These are phyloP conservation scores for Pyropia haitanensis DNA, from an alignment of 23 red algal species.

Conservation along the genomic window DNA sequence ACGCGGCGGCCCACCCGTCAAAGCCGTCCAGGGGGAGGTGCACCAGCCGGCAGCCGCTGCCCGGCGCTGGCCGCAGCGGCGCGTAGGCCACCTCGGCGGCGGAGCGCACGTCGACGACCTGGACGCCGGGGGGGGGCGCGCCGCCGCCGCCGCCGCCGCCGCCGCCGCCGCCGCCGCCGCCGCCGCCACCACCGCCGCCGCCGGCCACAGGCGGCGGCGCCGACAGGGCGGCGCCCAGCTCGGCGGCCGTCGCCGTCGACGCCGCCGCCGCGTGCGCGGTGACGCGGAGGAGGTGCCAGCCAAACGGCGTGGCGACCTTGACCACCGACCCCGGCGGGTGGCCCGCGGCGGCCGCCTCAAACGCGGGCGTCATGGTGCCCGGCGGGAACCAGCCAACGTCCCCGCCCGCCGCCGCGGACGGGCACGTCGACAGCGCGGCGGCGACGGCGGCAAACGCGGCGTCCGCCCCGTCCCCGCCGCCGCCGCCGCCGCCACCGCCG, in stretches of 20 bases:
- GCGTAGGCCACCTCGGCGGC: slow-evolving; percentile 43
- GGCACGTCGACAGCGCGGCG: slow-evolving; percentile 38
- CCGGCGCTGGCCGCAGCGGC: slow-evolving; percentile 3
- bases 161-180: too few relatives aligned
- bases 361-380: slow-evolving; percentile 73
- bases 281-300: slow-evolving; percentile 91
- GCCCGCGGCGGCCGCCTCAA: slow-evolving; percentile 67
- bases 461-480: slow-evolving; percentile 17
- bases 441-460: slow-evolving; percentile 47
- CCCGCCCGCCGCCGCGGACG: slow-evolving; percentile 58
- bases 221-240: slow-evolving; percentile 38
- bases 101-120: slow-evolving; percentile 70
- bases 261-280: slow-evolving; percentile 50
- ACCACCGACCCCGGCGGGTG: slow-evolving; percentile 33
- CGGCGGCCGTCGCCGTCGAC: slow-evolving; percentile 48
- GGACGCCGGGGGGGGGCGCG: not conserved
- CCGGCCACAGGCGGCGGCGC: too few relatives aligned
- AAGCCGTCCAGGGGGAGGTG: slow-evolving; percentile 65
- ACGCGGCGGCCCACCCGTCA: slow-evolving; percentile 35
- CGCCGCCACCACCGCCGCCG: too few relatives aligned
- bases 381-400: slow-evolving; percentile 93
- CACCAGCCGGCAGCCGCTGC: slow-evolving; percentile 8
- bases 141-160: too few relatives aligned
- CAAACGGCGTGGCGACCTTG: slow-evolving; percentile 76
- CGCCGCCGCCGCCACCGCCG: too few relatives aligned